Evolutionary conservation across 257 asterid species (phyloP).

Genomic region (Penstemon davidsonii): DNA sequence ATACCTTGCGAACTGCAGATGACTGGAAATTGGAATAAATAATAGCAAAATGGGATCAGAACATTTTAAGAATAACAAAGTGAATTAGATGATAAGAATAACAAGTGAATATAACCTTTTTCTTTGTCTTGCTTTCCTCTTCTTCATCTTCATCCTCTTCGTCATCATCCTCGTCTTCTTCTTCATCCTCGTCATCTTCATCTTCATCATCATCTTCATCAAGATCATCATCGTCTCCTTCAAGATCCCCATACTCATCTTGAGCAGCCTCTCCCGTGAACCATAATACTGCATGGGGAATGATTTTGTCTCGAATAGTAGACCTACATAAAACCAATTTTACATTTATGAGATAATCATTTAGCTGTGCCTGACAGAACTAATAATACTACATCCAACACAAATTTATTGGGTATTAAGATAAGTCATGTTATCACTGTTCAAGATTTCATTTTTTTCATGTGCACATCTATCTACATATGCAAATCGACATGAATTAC

Average conservation of each 20-base stretch:
- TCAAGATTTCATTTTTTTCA: too few species aligned
- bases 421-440: too few species aligned
- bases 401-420: too few species aligned
- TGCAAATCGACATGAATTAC: neutral
- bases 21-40: too few species aligned
- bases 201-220: slow-evolving; percentile 41
- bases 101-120: slow-evolving; percentile 56
- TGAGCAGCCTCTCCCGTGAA: slow-evolving; percentile 83
- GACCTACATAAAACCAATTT: slow-evolving; percentile 43
- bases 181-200: slow-evolving; percentile 45
- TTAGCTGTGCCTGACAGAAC: too few species aligned
- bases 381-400: too few species aligned
- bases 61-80: too few species aligned
- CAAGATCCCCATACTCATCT: slow-evolving; percentile 54
- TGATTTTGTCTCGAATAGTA: slow-evolving; percentile 77
- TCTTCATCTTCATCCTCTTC: slow-evolving; percentile 37
- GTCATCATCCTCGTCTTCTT: slow-evolving; percentile 45
- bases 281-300: slow-evolving; percentile 94
- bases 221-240: slow-evolving; percentile 47
- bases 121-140: slow-evolving; percentile 44
- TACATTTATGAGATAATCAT: neutral
- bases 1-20: too few species aligned
- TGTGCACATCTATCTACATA: too few species aligned
- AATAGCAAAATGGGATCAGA: too few species aligned
- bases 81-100: too few species aligned